These are phyloP conservation scores for Fusarium miscanthi DNA, from an alignment of 2,329 filamentous ascomycete genomes.

Conservation along the genomic window DNA sequence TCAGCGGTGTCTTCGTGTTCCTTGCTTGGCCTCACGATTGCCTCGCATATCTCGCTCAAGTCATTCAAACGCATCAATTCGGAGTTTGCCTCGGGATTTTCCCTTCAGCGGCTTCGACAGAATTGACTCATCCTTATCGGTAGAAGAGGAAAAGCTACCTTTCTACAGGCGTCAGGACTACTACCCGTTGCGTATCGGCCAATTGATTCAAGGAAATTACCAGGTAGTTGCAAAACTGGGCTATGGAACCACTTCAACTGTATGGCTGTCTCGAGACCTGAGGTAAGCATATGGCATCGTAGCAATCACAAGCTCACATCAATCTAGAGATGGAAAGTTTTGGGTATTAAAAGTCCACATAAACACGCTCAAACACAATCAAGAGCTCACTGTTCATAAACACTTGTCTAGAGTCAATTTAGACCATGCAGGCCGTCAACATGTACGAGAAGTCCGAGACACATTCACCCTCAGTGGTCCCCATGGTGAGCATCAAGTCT, in stretches of 20 bases:
- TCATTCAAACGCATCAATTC: neutral
- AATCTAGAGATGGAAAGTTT: conserved; percentile 23
- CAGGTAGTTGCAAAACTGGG: conserved; percentile 54
- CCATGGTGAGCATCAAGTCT: conserved; percentile 49
- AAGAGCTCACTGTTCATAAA: conserved; percentile 47
- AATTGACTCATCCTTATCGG: conserved; percentile 15
- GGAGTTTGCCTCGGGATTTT: neutral
- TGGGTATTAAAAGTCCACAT: conserved; percentile 51
- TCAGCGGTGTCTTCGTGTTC: fast-evolving
- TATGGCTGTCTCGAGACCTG: neutral
- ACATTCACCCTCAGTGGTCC: conserved; percentile 48
- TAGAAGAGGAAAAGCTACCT: conserved; percentile 46
- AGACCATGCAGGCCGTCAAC: conserved; percentile 44
- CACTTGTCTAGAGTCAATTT: conserved; percentile 41
- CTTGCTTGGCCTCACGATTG: no score
- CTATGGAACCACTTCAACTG: neutral
- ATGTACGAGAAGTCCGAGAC: conserved; percentile 51
- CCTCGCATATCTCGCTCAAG: fast-evolving
- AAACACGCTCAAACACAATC: conserved; percentile 43
- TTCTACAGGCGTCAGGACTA: conserved; percentile 46
- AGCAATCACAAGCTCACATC: no score
- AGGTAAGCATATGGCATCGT: neutral
- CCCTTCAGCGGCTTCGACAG: neutral
- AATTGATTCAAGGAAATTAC: conserved; percentile 50
- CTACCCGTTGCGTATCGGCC: conserved; percentile 52